Percentiles rank a stretch among this genome's conserved stretches.
Conservation (phyloP, 768 basidiomycete genomes). For the Tulasnella sp. region DNA sequence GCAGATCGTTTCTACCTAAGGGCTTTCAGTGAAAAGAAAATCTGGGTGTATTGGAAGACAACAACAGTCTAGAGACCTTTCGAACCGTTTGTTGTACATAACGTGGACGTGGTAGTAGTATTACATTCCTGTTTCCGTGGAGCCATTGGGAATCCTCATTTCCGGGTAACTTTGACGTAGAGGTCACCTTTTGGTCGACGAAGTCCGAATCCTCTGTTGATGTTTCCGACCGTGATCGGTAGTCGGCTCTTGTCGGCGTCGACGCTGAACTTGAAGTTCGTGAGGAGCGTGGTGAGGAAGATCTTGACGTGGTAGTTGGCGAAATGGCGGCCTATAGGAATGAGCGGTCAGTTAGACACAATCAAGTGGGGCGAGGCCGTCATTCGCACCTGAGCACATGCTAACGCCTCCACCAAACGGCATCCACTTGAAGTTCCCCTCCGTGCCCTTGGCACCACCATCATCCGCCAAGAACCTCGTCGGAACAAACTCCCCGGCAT, state of each 20-base stretch:
- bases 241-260: constrained; percentile 18
- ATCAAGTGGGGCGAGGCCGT: background rate
- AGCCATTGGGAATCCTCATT: background rate
- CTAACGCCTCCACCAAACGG: constrained; percentile 23
- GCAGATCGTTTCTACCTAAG: no score
- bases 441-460: constrained; percentile 1
- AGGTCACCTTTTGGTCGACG: constrained; percentile 22
- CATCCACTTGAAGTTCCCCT: constrained; percentile 24
- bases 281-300: constrained; percentile 13
- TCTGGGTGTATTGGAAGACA: background rate
- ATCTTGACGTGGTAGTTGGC: constrained; percentile 24
- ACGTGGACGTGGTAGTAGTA: background rate
- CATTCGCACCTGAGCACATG: constrained; percentile 12
- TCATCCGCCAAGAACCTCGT: constrained; percentile 8
- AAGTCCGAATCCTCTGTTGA: constrained; percentile 23
- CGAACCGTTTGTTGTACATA: background rate
- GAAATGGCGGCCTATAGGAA: constrained; percentile 8
- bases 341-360: background rate
- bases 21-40: background rate
- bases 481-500: constrained; percentile 6
- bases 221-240: constrained; percentile 9
- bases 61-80: background rate
- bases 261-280: constrained; percentile 17
- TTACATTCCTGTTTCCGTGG: background rate
- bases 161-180: constrained; percentile 5